phyloP scores from a whole-genome alignment of 306 rosid genomes.

The Sesbania bispinosa region DNA sequence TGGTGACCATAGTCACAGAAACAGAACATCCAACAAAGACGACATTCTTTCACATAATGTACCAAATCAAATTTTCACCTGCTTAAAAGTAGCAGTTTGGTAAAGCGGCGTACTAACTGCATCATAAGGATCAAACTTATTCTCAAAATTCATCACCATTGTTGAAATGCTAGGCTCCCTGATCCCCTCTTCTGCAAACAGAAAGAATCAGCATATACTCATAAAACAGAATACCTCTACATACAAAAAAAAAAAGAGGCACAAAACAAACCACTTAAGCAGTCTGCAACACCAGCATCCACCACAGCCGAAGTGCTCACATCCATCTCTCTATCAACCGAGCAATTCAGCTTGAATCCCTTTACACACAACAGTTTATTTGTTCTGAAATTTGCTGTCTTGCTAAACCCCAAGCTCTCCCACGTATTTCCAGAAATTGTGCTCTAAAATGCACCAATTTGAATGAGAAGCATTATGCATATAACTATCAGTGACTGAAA shows the following conservation, averaged over 20 bases:
- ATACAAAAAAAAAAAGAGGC: background rate
- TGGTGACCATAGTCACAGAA: background rate
- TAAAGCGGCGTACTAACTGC: conserved; percentile 76
- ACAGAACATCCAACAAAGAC: background rate
- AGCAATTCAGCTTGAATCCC: conserved; percentile 47
- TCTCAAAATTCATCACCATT: too few species aligned
- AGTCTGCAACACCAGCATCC: too few species aligned
- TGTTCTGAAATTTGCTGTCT: conserved; percentile 16
- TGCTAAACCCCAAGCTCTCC: conserved; percentile 41
- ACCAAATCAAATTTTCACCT: conserved; percentile 42
- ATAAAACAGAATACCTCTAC: background rate
- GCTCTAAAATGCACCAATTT: too few species aligned
- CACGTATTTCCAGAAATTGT: conserved; percentile 21
- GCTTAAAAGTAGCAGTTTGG: conserved; percentile 96
- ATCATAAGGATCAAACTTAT: conserved; percentile 75
- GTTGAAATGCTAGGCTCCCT: conserved; percentile 72
- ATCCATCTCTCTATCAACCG: conserved; percentile 44
- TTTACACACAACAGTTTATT: conserved; percentile 26
- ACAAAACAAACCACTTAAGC: conserved; percentile 42
- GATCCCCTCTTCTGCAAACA: conserved; percentile 46
- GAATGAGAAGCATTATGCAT: too few species aligned
- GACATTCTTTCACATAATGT: background rate
- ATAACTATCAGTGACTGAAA: too few species aligned
- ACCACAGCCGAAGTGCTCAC: too few species aligned
- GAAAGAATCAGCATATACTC: conserved; percentile 14